phyloP scores from a whole-genome alignment of 305 asterid species.

The Solanum hybrid region DNA sequence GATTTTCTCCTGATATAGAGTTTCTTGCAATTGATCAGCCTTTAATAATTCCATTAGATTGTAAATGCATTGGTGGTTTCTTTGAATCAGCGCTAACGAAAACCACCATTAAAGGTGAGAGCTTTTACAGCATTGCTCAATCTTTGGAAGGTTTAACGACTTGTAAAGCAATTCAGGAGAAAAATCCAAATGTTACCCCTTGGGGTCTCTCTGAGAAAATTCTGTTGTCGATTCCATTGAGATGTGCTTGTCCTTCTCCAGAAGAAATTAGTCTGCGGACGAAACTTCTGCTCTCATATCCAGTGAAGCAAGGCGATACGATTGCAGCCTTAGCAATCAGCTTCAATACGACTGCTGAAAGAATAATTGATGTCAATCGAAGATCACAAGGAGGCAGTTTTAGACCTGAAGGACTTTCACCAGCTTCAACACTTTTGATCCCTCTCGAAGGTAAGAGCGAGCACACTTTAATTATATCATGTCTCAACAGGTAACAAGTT shows the following conservation, averaged over 20 bases:
- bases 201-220: constrained; percentile 26
- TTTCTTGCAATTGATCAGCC: constrained; percentile 24
- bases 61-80: constrained; percentile 25
- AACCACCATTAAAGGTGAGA: constrained; percentile 36
- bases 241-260: constrained; percentile 46
- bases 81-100: constrained; percentile 36
- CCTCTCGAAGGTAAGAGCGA: constrained; percentile 14
- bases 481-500: neutral
- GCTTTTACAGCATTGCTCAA: constrained; percentile 36
- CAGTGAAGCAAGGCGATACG: constrained; percentile 42
- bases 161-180: constrained; percentile 36
- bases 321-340: constrained; percentile 20
- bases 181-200: constrained; percentile 28
- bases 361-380: constrained; percentile 27
- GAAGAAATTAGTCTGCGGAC: constrained; percentile 1
- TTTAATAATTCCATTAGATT: constrained; percentile 43
- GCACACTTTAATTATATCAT: neutral
- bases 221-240: constrained; percentile 25
- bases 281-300: constrained; percentile 41
- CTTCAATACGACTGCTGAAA: constrained; percentile 32
- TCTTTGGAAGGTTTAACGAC: constrained; percentile 45
- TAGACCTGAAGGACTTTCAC: constrained; percentile 20
- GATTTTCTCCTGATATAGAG: constrained; percentile 21
- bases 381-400: constrained; percentile 18
- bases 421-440: constrained; percentile 38